Evolutionary conservation across 2,329 filamentous ascomycete genomes (phyloP).

Genomic region (Elsinoe ampelina): DNA sequence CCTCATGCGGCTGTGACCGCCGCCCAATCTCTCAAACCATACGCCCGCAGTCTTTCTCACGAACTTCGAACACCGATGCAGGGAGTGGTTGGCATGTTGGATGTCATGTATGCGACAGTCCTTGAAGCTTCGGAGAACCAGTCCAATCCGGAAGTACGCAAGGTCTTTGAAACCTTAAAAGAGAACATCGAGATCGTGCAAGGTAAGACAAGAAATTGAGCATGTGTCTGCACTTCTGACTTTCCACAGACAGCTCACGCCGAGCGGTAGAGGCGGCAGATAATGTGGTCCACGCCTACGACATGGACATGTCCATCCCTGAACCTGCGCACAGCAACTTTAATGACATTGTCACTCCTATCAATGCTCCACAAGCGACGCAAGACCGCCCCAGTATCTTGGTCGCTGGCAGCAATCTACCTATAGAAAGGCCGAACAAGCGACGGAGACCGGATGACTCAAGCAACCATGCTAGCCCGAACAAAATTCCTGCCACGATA

Average conservation of each 20-base stretch:
- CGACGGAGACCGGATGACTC: constrained; percentile 32
- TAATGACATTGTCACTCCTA: constrained; percentile 15
- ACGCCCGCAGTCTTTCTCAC: constrained; percentile 62
- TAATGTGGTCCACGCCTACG: constrained; percentile 66
- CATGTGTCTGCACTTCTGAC: constrained; percentile 12
- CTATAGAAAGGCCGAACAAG: constrained; percentile 34
- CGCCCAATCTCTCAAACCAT: constrained; percentile 59
- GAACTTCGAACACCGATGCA: constrained; percentile 67
- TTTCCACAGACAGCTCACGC: constrained; percentile 52
- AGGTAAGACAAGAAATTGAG: constrained; percentile 34
- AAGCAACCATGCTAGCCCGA: constrained; percentile 20
- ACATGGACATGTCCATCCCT: constrained; percentile 66
- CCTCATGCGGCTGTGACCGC: constrained; percentile 48
- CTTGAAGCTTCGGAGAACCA: constrained; percentile 54
- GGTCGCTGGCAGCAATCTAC: constrained; percentile 34
- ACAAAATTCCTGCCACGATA: constrained; percentile 19
- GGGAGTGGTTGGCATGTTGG: constrained; percentile 65
- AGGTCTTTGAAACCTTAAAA: constrained; percentile 53
- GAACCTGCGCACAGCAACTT: constrained; percentile 41
- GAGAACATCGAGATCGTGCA: constrained; percentile 64
- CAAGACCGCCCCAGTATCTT: constrained; percentile 37
- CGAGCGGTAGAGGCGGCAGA: constrained; percentile 64
- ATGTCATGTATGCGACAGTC: constrained; percentile 66
- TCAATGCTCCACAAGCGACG: constrained; percentile 9
- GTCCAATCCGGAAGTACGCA: constrained; percentile 40